Evolutionary conservation across 768 basidiomycete genomes (phyloP).

Genomic region (Butyriboletus loyo): DNA sequence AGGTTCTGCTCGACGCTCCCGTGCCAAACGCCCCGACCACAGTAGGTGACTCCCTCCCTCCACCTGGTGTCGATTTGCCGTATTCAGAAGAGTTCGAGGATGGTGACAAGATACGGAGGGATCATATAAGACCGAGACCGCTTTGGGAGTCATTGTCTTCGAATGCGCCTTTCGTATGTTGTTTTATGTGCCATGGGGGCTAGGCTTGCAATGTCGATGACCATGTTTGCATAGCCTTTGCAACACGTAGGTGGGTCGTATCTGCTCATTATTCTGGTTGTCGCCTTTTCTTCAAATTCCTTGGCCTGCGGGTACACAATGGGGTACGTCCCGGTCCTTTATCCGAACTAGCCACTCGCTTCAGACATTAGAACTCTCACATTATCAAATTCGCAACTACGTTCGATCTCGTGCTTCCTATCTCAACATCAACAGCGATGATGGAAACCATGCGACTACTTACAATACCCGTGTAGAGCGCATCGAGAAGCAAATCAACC

Average conservation of each 20-base stretch:
- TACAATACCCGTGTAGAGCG: conserved; percentile 50
- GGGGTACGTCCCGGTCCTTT: not conserved
- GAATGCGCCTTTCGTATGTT: conserved; percentile 12
- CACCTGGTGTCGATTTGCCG: conserved; percentile 4
- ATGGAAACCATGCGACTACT: conserved; percentile 35
- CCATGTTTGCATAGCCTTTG: not conserved
- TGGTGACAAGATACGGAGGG: conserved; percentile 2
- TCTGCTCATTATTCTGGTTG: not conserved
- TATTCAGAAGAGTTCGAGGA: conserved; percentile 9
- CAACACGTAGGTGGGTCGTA: not conserved
- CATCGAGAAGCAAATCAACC: conserved; percentile 37
- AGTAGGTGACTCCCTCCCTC: conserved; percentile 9
- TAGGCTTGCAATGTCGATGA: too few species aligned
- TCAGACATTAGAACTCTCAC: conserved; percentile 26
- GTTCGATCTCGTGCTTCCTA: conserved; percentile 13
- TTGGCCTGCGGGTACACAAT: conserved; percentile 14
- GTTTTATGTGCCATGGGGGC: not conserved
- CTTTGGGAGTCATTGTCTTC: conserved; percentile 15
- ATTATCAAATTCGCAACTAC: conserved; percentile 36
- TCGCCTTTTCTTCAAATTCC: conserved; percentile 11
- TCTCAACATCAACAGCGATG: conserved; percentile 27
- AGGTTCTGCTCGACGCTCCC: conserved; percentile 7
- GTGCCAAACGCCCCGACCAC: conserved; percentile 5
- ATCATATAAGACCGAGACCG: conserved; percentile 9
- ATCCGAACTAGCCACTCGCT: not conserved